These are phyloP conservation scores for Aspergillus coremiiformis DNA, from an alignment of 495 filamentous ascomycete genomes.

Conservation along the genomic window DNA sequence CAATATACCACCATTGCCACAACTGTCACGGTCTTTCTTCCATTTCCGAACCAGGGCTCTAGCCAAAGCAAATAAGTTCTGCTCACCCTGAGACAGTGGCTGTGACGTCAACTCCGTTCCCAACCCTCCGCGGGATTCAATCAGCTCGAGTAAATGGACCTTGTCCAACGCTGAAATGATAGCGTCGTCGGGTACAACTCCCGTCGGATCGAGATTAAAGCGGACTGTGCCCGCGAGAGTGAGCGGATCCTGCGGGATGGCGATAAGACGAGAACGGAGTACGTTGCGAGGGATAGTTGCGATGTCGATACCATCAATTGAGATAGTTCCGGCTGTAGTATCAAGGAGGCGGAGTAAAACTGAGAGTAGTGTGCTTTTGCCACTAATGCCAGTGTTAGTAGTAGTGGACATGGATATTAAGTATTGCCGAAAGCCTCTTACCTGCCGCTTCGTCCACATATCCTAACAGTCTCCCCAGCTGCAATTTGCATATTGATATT, in stretches of 20 bases:
- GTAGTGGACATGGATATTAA: too few species aligned
- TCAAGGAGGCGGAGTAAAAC: not conserved
- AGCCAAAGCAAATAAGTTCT: not conserved
- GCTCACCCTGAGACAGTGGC: not conserved
- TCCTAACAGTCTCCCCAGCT: slow-evolving; percentile 36
- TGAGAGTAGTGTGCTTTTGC: not conserved
- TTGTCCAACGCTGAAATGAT: not conserved
- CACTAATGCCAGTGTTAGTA: too few species aligned
- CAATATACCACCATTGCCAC: not conserved
- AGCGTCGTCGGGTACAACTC: not conserved
- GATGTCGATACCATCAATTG: not conserved
- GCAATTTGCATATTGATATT: not conserved
- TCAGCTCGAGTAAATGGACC: not conserved
- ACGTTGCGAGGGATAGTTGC: not conserved
- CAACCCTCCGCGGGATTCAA: not conserved
- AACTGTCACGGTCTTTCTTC: too few species aligned
- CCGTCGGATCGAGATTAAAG: not conserved
- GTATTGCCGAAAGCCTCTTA: too few species aligned
- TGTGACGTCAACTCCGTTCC: not conserved
- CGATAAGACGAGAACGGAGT: not conserved
- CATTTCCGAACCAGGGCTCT: not conserved
- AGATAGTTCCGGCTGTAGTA: not conserved
- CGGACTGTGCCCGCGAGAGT: not conserved
- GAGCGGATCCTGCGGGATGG: slow-evolving; percentile 1
- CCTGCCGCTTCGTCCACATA: slow-evolving; percentile 41